Evolutionary conservation across 2,329 filamentous ascomycete genomes (phyloP).

Genomic region (Ascosphaera apis): DNA sequence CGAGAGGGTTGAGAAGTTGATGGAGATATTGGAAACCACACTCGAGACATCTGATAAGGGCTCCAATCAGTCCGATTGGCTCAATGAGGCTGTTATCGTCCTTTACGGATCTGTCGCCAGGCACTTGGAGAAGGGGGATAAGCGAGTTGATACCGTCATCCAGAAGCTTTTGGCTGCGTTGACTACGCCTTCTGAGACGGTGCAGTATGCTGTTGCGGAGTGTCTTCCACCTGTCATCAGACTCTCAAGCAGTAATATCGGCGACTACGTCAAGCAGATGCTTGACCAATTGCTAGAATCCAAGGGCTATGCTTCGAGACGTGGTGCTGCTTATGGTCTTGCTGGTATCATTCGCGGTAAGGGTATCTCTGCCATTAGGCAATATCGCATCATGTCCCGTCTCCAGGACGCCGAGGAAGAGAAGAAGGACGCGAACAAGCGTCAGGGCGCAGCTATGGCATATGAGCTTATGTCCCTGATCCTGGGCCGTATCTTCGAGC

Average conservation of each 20-base stretch:
- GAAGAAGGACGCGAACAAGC: conserved; percentile 74
- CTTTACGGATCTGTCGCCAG: conserved; percentile 85
- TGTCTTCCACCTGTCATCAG: conserved; percentile 80
- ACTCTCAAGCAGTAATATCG: conserved; percentile 53
- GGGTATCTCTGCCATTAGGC: conserved; percentile 57
- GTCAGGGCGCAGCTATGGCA: conserved; percentile 70
- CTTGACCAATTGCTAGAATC: conserved; percentile 62
- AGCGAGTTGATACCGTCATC: conserved; percentile 70
- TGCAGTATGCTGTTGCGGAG: conserved; percentile 88
- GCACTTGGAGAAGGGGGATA: conserved; percentile 65
- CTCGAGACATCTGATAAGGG: conserved; percentile 69
- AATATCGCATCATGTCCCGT: conserved; percentile 65
- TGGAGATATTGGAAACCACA: conserved; percentile 74
- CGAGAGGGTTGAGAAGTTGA: conserved; percentile 62
- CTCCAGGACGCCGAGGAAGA: conserved; percentile 73
- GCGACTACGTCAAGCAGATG: conserved; percentile 58
- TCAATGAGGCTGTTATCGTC: conserved; percentile 94
- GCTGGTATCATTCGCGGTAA: conserved; percentile 77
- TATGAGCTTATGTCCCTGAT: conserved; percentile 78
- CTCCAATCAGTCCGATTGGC: conserved; percentile 59
- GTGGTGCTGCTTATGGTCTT: conserved; percentile 84
- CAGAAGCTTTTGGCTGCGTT: conserved; percentile 67
- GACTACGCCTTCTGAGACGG: conserved; percentile 84
- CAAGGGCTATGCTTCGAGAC: conserved; percentile 78
- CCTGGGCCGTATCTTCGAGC: conserved; percentile 75